Base-by-base conservation (phyloP, 2,329 filamentous ascomycete genomes). In the Alternaria brassicicola region DNA sequence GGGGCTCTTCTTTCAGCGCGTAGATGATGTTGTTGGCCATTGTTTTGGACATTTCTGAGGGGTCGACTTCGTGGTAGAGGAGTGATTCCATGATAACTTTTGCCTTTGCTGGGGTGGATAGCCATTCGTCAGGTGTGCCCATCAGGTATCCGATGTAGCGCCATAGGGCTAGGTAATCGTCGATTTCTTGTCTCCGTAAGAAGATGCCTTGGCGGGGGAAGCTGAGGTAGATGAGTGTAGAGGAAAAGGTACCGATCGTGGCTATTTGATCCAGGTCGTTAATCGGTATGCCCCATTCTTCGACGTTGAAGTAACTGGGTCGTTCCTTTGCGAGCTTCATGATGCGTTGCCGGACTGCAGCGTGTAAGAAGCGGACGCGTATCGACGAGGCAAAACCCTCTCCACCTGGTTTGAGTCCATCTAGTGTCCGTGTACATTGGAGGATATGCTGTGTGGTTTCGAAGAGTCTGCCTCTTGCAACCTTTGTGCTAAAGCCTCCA, bases 381-480 rank as follows among this genome's bases (percentile, higher is more conserved):
- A 92, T 80, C 1, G 87, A 87, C 8, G 88, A 87, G 4, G 81
- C 81, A 59, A 87, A 87, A 1, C 89, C 89, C 15, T 83, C 84
- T 1, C 89, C 90, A 2, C 86, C 88, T 0, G 89, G 90, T 63
- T 88, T 81, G 64, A 94, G 85, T 4, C 85, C 85, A 23, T 86
- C 82, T 2, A 91, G 70, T 6, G 86, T 87, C 41, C 82, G 79
- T 4, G 89, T 89, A 47, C 90, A 88, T 71, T 92, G 88, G 6
- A 93, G 82, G 12, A 91, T 85, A 74, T 91, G 88, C 72, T 93
- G 90, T 2, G 89, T 88, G 1, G 91, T 93, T 75, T 93, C 89
- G 50, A 88, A 85, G 3, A 90, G 76, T 47, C 91, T 82, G 15
- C 86, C 84, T 57, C 86, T 83, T 4, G 89, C 89, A 3, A 90